These are phyloP conservation scores for Schrenkiella parvula DNA, from an alignment of 345 rosid genomes.

Conservation along the genomic window DNA sequence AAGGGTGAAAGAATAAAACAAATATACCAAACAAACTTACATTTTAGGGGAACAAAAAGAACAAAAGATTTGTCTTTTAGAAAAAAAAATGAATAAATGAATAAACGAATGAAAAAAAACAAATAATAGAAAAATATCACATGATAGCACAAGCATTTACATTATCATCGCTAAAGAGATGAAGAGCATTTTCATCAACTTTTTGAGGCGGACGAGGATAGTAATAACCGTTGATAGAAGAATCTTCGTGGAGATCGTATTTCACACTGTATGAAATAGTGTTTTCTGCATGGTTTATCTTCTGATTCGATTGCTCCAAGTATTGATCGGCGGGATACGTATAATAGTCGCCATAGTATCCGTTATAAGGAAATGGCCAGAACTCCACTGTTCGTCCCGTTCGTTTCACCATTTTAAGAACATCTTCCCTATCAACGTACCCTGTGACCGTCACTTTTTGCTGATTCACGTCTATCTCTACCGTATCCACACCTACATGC, in stretches of 20 bases:
- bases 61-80: background rate
- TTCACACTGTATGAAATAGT: constrained; percentile 51
- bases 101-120: background rate
- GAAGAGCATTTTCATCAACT: constrained; percentile 55
- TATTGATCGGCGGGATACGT: constrained; percentile 48
- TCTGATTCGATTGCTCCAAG: constrained; percentile 44
- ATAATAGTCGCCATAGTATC: constrained; percentile 53
- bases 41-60: background rate
- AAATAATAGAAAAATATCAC: constrained; percentile 22
- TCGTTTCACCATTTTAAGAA: constrained; percentile 63
- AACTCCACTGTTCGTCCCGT: constrained; percentile 73
- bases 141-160: constrained; percentile 53
- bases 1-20: too few species aligned
- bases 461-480: constrained; percentile 66
- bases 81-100: constrained; percentile 13
- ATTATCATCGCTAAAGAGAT: constrained; percentile 82
- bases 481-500: constrained; percentile 69
- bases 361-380: constrained; percentile 80
- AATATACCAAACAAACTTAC: background rate
- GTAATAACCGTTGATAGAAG: background rate
- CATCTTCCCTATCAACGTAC: constrained; percentile 56
- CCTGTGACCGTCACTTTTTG: constrained; percentile 87
- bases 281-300: background rate
- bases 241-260: constrained; percentile 5
- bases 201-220: constrained; percentile 9